These are phyloP conservation scores for Delitschia confertaspora DNA, from an alignment of 495 filamentous ascomycete species.

Conservation along the genomic window DNA sequence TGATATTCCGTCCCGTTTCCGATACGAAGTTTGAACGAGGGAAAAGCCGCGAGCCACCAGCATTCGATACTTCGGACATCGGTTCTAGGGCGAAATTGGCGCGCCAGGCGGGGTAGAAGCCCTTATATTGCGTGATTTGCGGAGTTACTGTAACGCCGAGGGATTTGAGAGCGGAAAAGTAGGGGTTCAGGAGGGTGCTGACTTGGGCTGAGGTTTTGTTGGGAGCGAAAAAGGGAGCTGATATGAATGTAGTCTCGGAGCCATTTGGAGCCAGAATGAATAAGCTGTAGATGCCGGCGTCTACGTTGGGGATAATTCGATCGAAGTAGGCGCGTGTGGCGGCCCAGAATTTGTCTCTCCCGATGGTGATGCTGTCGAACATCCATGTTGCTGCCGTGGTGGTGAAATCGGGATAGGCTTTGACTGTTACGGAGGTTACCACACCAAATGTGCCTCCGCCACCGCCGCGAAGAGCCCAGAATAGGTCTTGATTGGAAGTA, in stretches of 20 bases:
- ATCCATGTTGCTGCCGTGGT: constrained; percentile 12
- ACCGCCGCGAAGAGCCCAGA: constrained; percentile 22
- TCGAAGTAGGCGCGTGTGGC: constrained; percentile 12
- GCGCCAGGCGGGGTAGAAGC: constrained; percentile 23
- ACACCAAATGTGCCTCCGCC: constrained; percentile 22
- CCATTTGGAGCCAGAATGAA: constrained; percentile 9
- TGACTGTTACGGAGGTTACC: constrained; percentile 19
- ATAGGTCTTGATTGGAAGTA: constrained; percentile 14
- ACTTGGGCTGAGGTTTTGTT: constrained; percentile 12
- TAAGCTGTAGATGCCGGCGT: constrained; percentile 17
- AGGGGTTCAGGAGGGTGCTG: constrained; percentile 4
- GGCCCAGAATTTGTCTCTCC: constrained; percentile 16
- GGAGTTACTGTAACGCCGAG: constrained; percentile 19
- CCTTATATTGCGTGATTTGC: constrained; percentile 21
- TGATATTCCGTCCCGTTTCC: constrained; percentile 14
- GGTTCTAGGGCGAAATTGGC: constrained; percentile 18
- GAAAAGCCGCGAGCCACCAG: constrained; percentile 18
- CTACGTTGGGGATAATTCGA: constrained; percentile 1
- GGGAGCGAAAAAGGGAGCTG: constrained; percentile 18
- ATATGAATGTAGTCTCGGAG: constrained; percentile 7
- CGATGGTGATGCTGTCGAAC: constrained; percentile 10
- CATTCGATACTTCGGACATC: constrained; percentile 9
- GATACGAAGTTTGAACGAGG: constrained; percentile 19
- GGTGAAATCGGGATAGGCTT: constrained; percentile 19
- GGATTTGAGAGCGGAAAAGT: constrained; percentile 7